These are phyloP conservation scores for Tarenaya hassleriana DNA, from an alignment of 345 rosid genomes.

Conservation along the genomic window DNA sequence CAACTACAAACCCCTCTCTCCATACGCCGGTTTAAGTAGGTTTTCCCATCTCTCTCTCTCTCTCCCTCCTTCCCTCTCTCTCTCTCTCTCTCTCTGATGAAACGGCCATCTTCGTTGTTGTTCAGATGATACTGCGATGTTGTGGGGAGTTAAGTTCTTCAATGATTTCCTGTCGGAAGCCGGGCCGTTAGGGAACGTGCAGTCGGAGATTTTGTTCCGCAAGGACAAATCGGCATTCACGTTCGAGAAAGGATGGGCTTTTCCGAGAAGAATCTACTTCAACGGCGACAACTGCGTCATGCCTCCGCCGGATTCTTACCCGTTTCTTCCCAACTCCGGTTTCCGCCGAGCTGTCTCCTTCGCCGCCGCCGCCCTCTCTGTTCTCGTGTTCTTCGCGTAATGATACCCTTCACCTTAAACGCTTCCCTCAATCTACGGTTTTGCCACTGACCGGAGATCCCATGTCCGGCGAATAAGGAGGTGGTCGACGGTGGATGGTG, in stretches of 20 bases:
- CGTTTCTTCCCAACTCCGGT: conserved; percentile 67
- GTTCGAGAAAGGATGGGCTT: too few relatives aligned
- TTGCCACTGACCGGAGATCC: conserved; percentile 26
- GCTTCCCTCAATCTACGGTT: conserved; percentile 20
- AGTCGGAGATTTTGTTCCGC: conserved; percentile 73
- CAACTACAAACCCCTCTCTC: conserved; percentile 62
- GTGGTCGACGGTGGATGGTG: conserved; percentile 12
- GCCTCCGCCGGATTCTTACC: conserved; percentile 93
- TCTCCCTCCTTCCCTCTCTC: too few relatives aligned
- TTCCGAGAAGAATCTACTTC: too few relatives aligned
- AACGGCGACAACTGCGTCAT: too few relatives aligned
- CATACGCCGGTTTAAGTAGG: conserved; percentile 74
- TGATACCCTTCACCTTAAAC: too few relatives aligned
- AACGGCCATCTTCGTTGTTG: too few relatives aligned
- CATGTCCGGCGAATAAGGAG: too few relatives aligned
- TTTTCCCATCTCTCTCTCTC: conserved; percentile 13
- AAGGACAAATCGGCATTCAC: conserved; percentile 70
- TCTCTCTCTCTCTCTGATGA: too few relatives aligned
- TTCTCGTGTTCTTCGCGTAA: conserved; percentile 19
- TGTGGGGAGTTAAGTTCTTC: conserved; percentile 82
- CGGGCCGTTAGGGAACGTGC: conserved; percentile 76
- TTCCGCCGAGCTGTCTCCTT: conserved; percentile 29
- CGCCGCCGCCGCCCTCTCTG: conserved; percentile 19
- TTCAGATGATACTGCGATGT: conserved; percentile 91
- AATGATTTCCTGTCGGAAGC: conserved; percentile 82